phyloP scores from a whole-genome alignment of 305 asterid species.

The Solanum hybrid region DNA sequence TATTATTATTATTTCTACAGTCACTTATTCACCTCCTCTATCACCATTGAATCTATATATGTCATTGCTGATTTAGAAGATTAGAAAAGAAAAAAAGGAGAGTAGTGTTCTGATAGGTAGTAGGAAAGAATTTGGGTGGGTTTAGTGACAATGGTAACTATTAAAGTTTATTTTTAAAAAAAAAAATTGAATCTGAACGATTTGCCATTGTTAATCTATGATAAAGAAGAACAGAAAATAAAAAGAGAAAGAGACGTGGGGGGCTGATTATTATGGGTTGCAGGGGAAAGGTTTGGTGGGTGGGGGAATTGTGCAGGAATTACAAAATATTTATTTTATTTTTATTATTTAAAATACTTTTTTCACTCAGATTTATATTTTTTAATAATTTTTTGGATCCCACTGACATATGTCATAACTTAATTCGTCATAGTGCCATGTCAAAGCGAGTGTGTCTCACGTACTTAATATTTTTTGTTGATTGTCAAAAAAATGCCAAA shows the following conservation, averaged over 20 bases:
- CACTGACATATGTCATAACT: neutral
- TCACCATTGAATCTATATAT: neutral
- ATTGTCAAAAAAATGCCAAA: neutral
- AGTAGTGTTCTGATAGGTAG: neutral
- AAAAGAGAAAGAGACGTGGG: too few species aligned
- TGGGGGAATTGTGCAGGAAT: neutral
- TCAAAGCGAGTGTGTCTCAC: neutral
- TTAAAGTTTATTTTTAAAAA: too few species aligned
- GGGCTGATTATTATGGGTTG: neutral
- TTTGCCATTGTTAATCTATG: neutral
- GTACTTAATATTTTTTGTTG: neutral
- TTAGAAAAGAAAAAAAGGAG: neutral
- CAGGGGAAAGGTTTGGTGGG: neutral
- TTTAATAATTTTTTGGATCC: neutral
- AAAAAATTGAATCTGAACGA: neutral
- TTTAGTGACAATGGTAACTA: neutral
- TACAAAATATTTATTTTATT: neutral
- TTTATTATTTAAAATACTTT: too few species aligned
- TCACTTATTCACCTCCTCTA: neutral
- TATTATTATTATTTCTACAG: neutral
- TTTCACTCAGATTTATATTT: too few species aligned
- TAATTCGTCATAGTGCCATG: neutral
- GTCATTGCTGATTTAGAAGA: neutral
- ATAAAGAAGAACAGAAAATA: too few species aligned
- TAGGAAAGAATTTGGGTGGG: neutral